Evolutionary conservation across 768 basidiomycete species (phyloP).

Genomic region (Tylopilus rubrobrunneus): DNA sequence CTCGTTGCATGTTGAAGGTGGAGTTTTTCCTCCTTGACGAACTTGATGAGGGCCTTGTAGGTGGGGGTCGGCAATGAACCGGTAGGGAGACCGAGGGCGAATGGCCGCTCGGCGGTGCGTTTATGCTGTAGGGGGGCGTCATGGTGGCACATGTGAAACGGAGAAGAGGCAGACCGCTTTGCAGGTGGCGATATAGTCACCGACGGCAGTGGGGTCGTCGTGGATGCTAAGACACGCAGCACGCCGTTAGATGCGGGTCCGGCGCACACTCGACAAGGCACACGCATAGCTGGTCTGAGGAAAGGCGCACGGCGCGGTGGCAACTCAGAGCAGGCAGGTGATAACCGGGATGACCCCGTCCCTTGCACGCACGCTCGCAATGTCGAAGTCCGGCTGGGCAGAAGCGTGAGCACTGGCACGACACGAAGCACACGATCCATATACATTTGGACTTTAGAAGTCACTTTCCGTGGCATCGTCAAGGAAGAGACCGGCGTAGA

Average conservation of each 20-base stretch:
- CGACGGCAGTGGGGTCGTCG: conserved; percentile 65
- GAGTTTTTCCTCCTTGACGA: conserved; percentile 72
- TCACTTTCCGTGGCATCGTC: too few species aligned
- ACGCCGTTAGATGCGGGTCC: conserved; percentile 6
- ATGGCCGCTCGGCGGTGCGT: conserved; percentile 67
- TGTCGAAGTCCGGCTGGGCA: too few species aligned
- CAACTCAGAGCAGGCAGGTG: background rate
- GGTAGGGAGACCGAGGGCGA: conserved; percentile 88
- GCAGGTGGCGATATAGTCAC: conserved; percentile 77
- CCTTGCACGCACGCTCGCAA: conserved; percentile 21
- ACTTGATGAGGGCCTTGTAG: conserved; percentile 74
- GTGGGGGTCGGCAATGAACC: conserved; percentile 87
- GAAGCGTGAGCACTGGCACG: too few species aligned
- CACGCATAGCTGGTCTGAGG: conserved; percentile 15
- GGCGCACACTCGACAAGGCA: background rate
- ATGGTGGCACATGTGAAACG: background rate
- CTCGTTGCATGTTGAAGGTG: conserved; percentile 92
- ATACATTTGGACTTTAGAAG: too few species aligned
- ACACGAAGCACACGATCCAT: too few species aligned
- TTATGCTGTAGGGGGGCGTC: conserved; percentile 50
- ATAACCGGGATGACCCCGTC: conserved; percentile 10
- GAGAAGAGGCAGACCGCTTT: conserved; percentile 56
- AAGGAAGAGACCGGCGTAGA: too few species aligned
- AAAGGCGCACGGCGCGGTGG: background rate
- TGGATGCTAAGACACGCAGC: conserved; percentile 76